Base-by-base conservation (phyloP, 2,329 filamentous ascomycete genomes). In the Coleophoma cylindrospora region DNA sequence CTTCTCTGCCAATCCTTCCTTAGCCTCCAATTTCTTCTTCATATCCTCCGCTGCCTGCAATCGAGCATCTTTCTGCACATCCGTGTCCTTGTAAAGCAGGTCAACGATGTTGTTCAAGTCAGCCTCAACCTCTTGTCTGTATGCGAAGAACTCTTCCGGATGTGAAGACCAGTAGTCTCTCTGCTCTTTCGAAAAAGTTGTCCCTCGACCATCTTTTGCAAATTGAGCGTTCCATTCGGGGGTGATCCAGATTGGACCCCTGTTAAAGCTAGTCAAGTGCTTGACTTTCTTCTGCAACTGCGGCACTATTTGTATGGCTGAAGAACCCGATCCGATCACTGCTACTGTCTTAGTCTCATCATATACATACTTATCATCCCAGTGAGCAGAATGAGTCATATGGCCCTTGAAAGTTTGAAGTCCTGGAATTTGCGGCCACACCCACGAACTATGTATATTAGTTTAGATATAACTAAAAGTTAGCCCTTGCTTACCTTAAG, bases 261-360 rank as follows among this genome's bases (percentile, higher is more conserved):
- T 38, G n/a, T 34, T 47, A 14, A 47, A 47, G 17, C 15, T 17
- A 21, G 27, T 21, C n/a, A 47, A 10, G 6, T 47, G 22, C n/a
- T 38, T 47, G 6, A 37, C 45, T 7, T 70, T 65, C 40, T 74
- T 74, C 4, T 74, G 72, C 38, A 77, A 72, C 4, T 64, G 65
- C 3, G 74, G 72, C 2, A 77, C 69, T 5, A 82, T 69, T 58
- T 82, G 79, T 4, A 78, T 72, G 1, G 74, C 77, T 2, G 76
- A 77, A 40, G 76, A 77, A 2, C 79, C 79, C 43, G 68, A 79
- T n/a, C 79, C 79, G 44, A 83, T 74, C 14, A 82, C 60, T 6
- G 73, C 71, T 21, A 80, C 74, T 9, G 67, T 65, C 52, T 78
- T 77, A 19, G 64, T 71, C 1, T 59, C 59, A 10, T 27, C 4